Evolutionary conservation across 441 rosid species (phyloP), one percentile per base, ranked within the genome.

Genomic region (Aleurites moluccanus): DNA sequence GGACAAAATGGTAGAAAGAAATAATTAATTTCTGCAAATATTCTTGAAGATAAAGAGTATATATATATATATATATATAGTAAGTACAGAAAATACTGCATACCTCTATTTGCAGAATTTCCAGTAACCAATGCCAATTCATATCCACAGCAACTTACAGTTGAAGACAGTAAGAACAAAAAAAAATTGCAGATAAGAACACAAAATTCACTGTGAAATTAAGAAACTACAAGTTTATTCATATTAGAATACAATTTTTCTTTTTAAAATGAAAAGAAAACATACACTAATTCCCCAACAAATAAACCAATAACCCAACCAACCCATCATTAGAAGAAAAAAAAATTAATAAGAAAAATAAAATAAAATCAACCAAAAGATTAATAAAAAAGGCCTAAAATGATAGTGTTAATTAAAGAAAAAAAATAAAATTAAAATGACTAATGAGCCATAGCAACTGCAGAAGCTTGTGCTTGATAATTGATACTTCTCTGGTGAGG

Each of bases 401-500:
- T 38, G 35, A 45, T 52, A 25, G 30, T 33, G 25, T 23, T 27
- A 20, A 25, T 10, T 25, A 16, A 69, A n/a, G 38, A 66, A 15
- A 49, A 66, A n/a, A 30, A 66, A 21, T 35, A 66, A 38, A 69
- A 77, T 23, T 44, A 33, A 13, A 20, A 15, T 67, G 55, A 27
- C 67, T 85, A 94, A 75, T 89, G 97, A 82, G 95, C 97, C 93
- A 91, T 88, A 69, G 97, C 93, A 55, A 83, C 84, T 5, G 87
- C 3, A 56, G 60, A 8, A 56, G 60, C 60, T 56, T 78, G 79
- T 75, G 60, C 60, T 56, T 78, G 79, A 76, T 83, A 90, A 78
- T 80, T 86, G 81, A 95, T 87, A 84, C 87, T 83, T 83, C 92
- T 90, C 79, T 92, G 97, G 75, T 92, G 86, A 73, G 98, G 97